Evolutionary conservation across 2,329 filamentous ascomycete species (phyloP), one percentile per base, ranked within the genome.

Genomic region (Sporothrix sp.): DNA sequence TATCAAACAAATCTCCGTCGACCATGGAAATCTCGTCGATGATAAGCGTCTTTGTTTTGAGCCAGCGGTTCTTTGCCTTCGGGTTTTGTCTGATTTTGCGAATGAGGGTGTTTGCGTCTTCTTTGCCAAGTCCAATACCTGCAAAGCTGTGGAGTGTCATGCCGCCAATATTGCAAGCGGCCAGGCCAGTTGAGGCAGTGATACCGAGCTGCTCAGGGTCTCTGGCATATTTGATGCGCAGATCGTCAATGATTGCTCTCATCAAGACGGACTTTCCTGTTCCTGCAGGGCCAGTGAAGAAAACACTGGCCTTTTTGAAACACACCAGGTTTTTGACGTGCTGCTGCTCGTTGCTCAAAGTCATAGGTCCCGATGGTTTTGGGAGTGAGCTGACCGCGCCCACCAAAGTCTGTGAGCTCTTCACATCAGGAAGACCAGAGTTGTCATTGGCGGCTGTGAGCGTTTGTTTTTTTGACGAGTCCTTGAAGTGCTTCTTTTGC

Each of bases 11-110:
- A 30, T 96, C 90, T 1, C 88, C 93, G 60, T 98, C 93, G 4
- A 98, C 90, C 94, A 98, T 98, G 11, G 93, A 97, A 3, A 98
- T 83, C 64, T 98, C 93, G 66, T 98, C 93, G 59, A 98, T 79
- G 58, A 98, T 76, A 21, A 98, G 76, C 11, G 88, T 81, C 62
- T 90, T 95, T 0, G 89, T 95, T 51, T 82, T 80, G 57, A 94
- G 69, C 94, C 94, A 98, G 36, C 91, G 79, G 56, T 81, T 84
- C 63, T 86, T 91, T 20, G 89, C 88, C 64, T 96, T 97, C 16
- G 78, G 75, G 58, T 97, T 96, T 52, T 82, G 79, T 59, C 86
- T 84, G 59, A 98, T 87, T 74, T 96, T 98, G 66, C 87, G 93
- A 46, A 96, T 79, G 21, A 98, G 73, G 28, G 84, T 79, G 14